phyloP scores from a whole-genome alignment of 2,329 filamentous ascomycete species.

The Emmonsiellopsis sp. region DNA sequence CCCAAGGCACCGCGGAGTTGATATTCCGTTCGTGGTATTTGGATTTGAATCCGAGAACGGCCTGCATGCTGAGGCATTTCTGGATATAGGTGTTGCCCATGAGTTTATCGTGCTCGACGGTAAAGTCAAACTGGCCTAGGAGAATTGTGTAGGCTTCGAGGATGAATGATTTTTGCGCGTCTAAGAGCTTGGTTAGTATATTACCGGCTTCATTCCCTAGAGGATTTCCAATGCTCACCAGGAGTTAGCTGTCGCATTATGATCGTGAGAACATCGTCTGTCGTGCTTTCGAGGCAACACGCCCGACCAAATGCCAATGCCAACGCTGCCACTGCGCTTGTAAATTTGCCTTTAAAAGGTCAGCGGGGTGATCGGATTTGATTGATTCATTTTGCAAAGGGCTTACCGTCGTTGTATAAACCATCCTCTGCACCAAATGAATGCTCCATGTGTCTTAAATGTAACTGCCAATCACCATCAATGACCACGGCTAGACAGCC shows the following conservation, averaged over 20 bases:
- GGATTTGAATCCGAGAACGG: conserved; percentile 64
- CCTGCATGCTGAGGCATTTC: conserved; percentile 67
- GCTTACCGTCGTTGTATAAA: conserved; percentile 29
- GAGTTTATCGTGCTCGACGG: conserved; percentile 65
- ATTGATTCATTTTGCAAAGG: neutral
- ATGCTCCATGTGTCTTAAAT: conserved; percentile 30
- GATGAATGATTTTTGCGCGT: conserved; percentile 54
- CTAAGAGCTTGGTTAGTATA: conserved; percentile 25
- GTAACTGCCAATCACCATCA: conserved; percentile 29
- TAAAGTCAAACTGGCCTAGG: conserved; percentile 70
- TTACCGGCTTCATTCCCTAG: neutral
- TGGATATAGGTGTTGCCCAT: conserved; percentile 65
- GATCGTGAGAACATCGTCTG: conserved; percentile 61
- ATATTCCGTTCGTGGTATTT: conserved; percentile 54
- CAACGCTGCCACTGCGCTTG: conserved; percentile 52
- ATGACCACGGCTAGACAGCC: conserved; percentile 30
- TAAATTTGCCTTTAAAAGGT: conserved; percentile 24
- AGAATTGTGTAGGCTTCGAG: conserved; percentile 59
- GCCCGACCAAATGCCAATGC: conserved; percentile 44
- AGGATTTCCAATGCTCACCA: conserved; percentile 22
- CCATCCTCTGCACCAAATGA: conserved; percentile 28
- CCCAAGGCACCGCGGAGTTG: conserved; percentile 63
- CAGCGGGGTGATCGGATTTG: neutral
- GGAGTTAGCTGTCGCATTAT: conserved; percentile 45
- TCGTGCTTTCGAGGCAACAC: conserved; percentile 41